These are phyloP conservation scores for Protomyces arabidopsidicola DNA, from an alignment of 1,139 yeast species.

Conservation along the genomic window DNA sequence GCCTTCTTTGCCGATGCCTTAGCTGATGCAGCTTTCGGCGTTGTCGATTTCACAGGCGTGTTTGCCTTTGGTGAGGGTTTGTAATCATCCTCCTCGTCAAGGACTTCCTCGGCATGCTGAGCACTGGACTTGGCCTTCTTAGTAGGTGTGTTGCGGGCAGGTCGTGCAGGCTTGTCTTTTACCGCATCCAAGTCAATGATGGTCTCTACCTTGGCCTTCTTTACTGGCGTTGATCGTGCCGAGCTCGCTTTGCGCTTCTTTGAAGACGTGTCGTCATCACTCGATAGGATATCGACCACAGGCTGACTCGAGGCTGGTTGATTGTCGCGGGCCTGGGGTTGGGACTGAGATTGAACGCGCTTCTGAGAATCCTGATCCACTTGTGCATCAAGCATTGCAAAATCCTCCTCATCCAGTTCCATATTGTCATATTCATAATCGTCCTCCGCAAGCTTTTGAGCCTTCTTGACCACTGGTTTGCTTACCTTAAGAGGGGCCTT, in stretches of 20 bases:
- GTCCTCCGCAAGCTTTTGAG: conserved; percentile 6
- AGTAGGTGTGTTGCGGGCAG: not conserved
- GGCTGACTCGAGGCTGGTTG: conserved; percentile 21
- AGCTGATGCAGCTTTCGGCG: not conserved
- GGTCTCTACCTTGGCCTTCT: not conserved
- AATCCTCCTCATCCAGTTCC: conserved; percentile 20
- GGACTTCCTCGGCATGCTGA: not conserved
- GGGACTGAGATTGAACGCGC: not conserved
- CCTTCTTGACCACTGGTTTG: not conserved
- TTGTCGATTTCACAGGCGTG: not conserved
- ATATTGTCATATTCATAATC: conserved; percentile 30
- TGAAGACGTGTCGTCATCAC: not conserved
- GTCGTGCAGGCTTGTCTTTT: not conserved
- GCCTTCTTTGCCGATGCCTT: not conserved
- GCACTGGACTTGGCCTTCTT: not conserved
- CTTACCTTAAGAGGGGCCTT: not conserved
- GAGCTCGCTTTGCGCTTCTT: not conserved
- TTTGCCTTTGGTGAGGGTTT: conserved; percentile 31
- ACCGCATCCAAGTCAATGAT: conserved; percentile 21
- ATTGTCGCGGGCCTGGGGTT: not conserved
- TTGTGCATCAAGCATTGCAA: not conserved
- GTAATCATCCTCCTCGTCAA: conserved; percentile 36
- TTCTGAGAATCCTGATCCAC: conserved; percentile 28
- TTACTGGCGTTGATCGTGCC: conserved; percentile 29
- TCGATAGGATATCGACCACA: not conserved